Evolutionary conservation across 495 filamentous ascomycete genomes (phyloP), one percentile per base, ranked within the genome.

Genomic region (Paragyromitra xinjiangensis): DNA sequence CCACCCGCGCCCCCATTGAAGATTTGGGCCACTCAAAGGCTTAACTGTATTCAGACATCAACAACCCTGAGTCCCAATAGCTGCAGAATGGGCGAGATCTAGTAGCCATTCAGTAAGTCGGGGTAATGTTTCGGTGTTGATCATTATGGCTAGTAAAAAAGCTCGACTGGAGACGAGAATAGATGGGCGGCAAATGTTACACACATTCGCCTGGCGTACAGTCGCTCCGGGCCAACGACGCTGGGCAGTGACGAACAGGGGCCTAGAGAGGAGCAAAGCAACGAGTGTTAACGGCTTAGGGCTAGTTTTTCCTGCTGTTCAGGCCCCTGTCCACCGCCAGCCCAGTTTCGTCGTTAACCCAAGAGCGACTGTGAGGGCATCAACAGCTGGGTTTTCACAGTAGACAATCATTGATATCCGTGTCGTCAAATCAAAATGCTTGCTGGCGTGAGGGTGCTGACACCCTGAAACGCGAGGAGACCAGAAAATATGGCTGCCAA

Each of bases 141-240:
- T 64, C 73, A 50, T 24, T 42, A 6, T 59, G 50, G 68, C 45
- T 50, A 37, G 50, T 22, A 71, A 40, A 48, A 42, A 51, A 19
- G 29, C 40, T 14, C 14, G 42, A 56, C n/a, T 77, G 50, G 74
- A 77, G 74, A 77, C 69, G 69, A 66, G 61, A 64, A 71, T 76
- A 71, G 59, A 64, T 34, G 51, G 74, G 74, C 74, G 74, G 69
- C 68, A 77, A 73, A 61, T 34, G 59, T 73, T 53, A 73, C 69
- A 73, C 69, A 64, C n/a, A 56, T 73, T 42, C 14, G 40, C 14
- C 16, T 59, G 12, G 22, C 29, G 37, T 55, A 42, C 29, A 34
- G 29, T 34, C 29, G 29, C 29, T 34, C 29, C 3, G 29, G 29
- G 29, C 4, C 29, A 34, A 34, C 29, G 29, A 34, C 29, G 29